These are phyloP conservation scores for Diplodia intermedia DNA, from an alignment of 2,329 filamentous ascomycete genomes.

Conservation along the genomic window DNA sequence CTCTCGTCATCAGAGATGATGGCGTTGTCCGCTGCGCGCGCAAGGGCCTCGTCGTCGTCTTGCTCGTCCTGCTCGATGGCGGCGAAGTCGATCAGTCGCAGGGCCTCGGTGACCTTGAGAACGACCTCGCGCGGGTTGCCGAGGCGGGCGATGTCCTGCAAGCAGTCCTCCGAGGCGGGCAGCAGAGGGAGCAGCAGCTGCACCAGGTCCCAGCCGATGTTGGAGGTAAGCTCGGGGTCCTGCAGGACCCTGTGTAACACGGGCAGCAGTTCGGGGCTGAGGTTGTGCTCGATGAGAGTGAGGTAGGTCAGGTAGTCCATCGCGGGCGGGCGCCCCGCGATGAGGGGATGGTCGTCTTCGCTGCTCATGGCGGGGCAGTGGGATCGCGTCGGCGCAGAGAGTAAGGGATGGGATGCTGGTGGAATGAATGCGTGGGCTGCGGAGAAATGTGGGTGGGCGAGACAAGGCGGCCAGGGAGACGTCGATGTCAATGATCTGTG, in stretches of 20 bases:
- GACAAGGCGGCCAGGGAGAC: conserved; percentile 21
- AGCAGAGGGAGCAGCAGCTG: conserved; percentile 74
- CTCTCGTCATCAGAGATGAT: conserved; percentile 27
- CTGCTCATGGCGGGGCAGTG: conserved; percentile 22
- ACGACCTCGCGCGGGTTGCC: conserved; percentile 84
- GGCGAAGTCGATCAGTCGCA: conserved; percentile 66
- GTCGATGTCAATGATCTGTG: conserved; percentile 30
- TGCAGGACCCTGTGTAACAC: conserved; percentile 72
- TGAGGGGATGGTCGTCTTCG: conserved; percentile 56
- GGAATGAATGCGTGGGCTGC: conserved; percentile 1
- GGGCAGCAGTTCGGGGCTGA: conserved; percentile 71
- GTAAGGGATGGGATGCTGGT: conserved; percentile 1
- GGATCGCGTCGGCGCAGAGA: background rate
- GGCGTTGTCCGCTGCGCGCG: conserved; percentile 35
- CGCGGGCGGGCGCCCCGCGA: conserved; percentile 65
- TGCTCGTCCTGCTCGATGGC: conserved; percentile 52
- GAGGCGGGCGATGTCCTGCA: conserved; percentile 75
- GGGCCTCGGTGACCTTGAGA: conserved; percentile 76
- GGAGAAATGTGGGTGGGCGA: conserved; percentile 8
- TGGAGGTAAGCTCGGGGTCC: conserved; percentile 71
- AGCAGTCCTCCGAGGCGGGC: conserved; percentile 69
- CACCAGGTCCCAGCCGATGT: conserved; percentile 85
- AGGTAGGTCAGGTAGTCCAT: conserved; percentile 79
- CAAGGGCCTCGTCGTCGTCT: conserved; percentile 36
- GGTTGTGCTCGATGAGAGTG: conserved; percentile 76